Base-by-base conservation (phyloP, 768 basidiomycete genomes). In the Panellus pusillus region DNA sequence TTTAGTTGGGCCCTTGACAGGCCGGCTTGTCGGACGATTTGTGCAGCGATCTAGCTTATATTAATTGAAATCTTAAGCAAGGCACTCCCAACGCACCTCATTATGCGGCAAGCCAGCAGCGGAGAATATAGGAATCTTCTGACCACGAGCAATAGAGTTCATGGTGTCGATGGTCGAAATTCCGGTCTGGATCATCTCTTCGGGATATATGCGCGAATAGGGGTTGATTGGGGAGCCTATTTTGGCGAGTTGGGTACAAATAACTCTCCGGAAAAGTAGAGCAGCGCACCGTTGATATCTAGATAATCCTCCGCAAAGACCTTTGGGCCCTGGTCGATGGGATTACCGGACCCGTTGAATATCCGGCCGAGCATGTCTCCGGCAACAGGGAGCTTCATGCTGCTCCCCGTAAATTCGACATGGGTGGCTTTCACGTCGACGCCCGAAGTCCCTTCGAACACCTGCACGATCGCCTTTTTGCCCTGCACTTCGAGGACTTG, bases 171-270 rank as follows among this genome's bases (percentile, higher is more conserved):
- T 95, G 20, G 97, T 99, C 40, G 97, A 99, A 66, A 98, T 98
- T 73, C 97, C 97, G 32, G 97, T 99, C 73, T 99, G 97, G 60
- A 99, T 98, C 97, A 99, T 99, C 75, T 99, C 97, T 74, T 98
- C 97, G 55, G 97, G 97, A 76, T 99, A 98, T 76, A 98, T 98
- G 69, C 97, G 94, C 58, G 91, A 92, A 72, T 87, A 96, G 18
- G 93, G 93, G 71, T 96, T 99, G 75, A 98, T 99, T 40, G 97
- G 97, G 5, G 93, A 96, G 57, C 95, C 95, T 96, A 40, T 15
- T 28, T 60, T 40, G 61, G 48, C 60, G 51, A 54, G 65, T 57
- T 57, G 41, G 60, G 45, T 31, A 54, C 36, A 39, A 24, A 39
- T 27, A 51, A 40, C 19, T 38, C 40, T 9, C 47, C 14, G 52